Evolutionary conservation across 1,139 yeast genomes (phyloP).

Genomic region (Suhomyces atakaporum): DNA sequence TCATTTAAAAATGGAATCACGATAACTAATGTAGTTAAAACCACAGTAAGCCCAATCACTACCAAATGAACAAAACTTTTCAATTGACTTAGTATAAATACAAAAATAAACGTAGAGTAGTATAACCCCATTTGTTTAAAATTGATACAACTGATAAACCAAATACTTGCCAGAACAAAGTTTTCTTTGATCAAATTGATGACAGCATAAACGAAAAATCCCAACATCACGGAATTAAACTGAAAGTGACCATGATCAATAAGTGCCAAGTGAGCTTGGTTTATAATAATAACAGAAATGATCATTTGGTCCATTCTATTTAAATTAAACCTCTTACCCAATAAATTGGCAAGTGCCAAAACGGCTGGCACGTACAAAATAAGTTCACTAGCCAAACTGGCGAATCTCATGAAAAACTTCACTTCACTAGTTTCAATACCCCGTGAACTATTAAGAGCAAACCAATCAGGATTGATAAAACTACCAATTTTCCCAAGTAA

Average conservation of each 20-base stretch:
- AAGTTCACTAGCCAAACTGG: conserved; percentile 76
- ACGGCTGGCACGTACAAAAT: conserved; percentile 79
- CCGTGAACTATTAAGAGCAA: conserved; percentile 67
- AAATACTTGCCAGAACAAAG: conserved; percentile 69
- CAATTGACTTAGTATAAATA: conserved; percentile 51
- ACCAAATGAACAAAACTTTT: conserved; percentile 51
- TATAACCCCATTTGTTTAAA: conserved; percentile 97
- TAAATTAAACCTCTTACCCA: conserved; percentile 56
- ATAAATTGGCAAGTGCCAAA: conserved; percentile 63
- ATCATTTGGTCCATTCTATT: conserved; percentile 76
- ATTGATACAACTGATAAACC: conserved; percentile 74
- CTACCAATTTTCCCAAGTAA: conserved; percentile 72
- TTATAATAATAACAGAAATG: conserved; percentile 70
- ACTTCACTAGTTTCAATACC: conserved; percentile 70
- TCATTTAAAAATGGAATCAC: conserved; percentile 59
- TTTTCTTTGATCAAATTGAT: conserved; percentile 66
- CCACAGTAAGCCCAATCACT: conserved; percentile 63
- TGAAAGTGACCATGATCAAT: conserved; percentile 98
- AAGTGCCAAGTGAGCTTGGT: conserved; percentile 78
- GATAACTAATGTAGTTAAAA: conserved; percentile 52
- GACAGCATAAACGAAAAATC: conserved; percentile 69
- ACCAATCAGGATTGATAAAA: conserved; percentile 69
- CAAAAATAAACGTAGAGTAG: conserved; percentile 87
- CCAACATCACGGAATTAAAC: conserved; percentile 92
- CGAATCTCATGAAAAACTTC: conserved; percentile 80